phyloP scores from a whole-genome alignment of 1,284 basidiomycete genomes.

The Ceratobasidium sp. region DNA sequence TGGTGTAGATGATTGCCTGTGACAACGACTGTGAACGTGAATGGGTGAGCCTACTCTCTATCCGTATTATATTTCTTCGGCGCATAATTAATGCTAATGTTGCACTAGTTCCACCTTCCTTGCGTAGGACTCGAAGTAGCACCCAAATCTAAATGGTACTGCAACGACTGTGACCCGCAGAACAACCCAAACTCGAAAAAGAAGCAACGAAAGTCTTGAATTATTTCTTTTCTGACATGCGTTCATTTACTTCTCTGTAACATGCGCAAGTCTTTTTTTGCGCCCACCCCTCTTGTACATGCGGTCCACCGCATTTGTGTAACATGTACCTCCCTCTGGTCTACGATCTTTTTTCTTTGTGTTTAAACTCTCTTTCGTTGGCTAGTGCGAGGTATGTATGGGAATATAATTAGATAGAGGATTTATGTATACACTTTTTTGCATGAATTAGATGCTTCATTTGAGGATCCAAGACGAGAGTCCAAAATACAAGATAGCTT shows the following conservation, averaged over 20 bases:
- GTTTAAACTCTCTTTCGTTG: slow-evolving; percentile 1
- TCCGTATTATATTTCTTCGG: too few species aligned
- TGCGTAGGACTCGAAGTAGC: slow-evolving; percentile 75
- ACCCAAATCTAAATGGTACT: slow-evolving; percentile 80
- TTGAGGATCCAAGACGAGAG: not conserved
- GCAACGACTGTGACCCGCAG: slow-evolving; percentile 68
- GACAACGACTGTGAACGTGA: slow-evolving; percentile 79
- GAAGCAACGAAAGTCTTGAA: slow-evolving; percentile 1
- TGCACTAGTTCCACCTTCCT: slow-evolving; percentile 75
- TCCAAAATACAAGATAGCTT: not conserved
- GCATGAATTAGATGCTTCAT: too few species aligned
- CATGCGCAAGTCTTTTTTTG: too few species aligned
- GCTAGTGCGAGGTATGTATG: slow-evolving; percentile 19
- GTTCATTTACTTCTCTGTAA: not conserved
- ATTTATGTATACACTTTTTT: not conserved
- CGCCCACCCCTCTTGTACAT: too few species aligned
- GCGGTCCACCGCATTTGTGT: too few species aligned
- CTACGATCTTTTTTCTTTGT: not conserved
- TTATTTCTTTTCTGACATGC: not conserved
- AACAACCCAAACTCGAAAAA: not conserved
- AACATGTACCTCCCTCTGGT: slow-evolving; percentile 26
- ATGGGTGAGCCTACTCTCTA: too few species aligned
- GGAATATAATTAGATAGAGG: slow-evolving; percentile 42
- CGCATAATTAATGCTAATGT: too few species aligned
- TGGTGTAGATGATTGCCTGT: slow-evolving; percentile 83